Conservation (phyloP, 1,139 yeast species). For the Candida sojae region DNA sequence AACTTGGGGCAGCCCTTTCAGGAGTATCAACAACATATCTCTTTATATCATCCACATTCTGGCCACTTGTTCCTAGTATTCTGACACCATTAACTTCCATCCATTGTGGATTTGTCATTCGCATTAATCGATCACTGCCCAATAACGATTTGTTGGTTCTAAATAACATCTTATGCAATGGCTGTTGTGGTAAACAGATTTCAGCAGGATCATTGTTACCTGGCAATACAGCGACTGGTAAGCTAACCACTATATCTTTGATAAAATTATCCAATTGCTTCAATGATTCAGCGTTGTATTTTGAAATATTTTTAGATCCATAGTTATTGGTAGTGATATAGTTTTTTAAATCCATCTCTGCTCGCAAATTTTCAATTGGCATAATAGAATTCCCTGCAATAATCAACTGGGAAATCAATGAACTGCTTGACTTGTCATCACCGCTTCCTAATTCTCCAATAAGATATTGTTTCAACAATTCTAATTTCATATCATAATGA, state of each 20-base stretch:
- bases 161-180: slow-evolving; percentile 76
- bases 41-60: slow-evolving; percentile 74
- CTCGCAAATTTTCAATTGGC: slow-evolving; percentile 22
- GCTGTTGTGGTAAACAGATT: slow-evolving; percentile 84
- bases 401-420: slow-evolving; percentile 54
- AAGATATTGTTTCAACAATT: slow-evolving; percentile 69
- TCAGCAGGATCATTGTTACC: slow-evolving; percentile 86
- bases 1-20: neutral
- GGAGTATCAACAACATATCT: slow-evolving; percentile 46
- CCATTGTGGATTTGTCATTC: slow-evolving; percentile 79
- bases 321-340: slow-evolving; percentile 45
- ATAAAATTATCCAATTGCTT: slow-evolving; percentile 57
- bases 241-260: slow-evolving; percentile 54
- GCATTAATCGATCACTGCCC: slow-evolving; percentile 40
- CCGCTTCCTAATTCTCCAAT: slow-evolving; percentile 63
- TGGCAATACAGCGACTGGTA: slow-evolving; percentile 80
- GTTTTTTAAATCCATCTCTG: slow-evolving; percentile 23
- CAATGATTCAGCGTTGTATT: slow-evolving; percentile 46
- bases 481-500: slow-evolving; percentile 49
- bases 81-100: slow-evolving; percentile 54
- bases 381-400: slow-evolving; percentile 79
- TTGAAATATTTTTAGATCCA: slow-evolving; percentile 54
- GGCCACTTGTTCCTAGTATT: slow-evolving; percentile 79
- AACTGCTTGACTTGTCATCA: slow-evolving; percentile 23
- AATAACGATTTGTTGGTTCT: slow-evolving; percentile 45